Percentiles rank a stretch among this genome's conserved stretches.
Evolutionary conservation across 257 asterid species (phyloP).

Genomic region (Asclepias syriaca): DNA sequence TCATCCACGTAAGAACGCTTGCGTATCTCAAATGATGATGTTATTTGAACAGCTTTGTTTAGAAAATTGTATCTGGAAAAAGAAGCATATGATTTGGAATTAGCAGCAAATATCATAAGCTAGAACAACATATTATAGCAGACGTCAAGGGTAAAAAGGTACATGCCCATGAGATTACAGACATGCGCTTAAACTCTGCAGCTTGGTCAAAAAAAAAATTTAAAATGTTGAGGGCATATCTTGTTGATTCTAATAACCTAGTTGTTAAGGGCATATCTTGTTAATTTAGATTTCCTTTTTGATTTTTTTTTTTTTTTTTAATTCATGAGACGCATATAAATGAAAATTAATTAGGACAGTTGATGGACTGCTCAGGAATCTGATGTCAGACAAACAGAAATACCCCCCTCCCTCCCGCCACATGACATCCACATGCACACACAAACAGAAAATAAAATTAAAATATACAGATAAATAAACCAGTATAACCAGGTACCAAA

Average conservation of each 20-base stretch:
- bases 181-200: neutral
- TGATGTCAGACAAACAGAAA: neutral
- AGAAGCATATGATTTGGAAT: slow-evolving; percentile 8
- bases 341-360: neutral
- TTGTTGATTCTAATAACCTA: neutral
- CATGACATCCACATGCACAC: neutral
- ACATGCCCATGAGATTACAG: neutral
- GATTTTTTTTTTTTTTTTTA: neutral
- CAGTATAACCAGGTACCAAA: neutral
- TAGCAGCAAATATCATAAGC: slow-evolving; percentile 10
- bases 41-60: slow-evolving; percentile 69
- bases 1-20: slow-evolving; percentile 47
- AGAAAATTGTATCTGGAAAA: slow-evolving; percentile 78
- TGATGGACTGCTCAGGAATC: neutral
- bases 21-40: slow-evolving; percentile 66
- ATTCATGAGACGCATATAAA: neutral
- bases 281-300: too few species aligned
- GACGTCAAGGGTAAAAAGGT: neutral
- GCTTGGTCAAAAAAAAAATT: neutral
- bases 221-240: too few species aligned
- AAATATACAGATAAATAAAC: neutral
- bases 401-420: neutral
- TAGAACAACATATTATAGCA: neutral
- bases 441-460: neutral
- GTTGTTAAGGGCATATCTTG: too few species aligned